These are phyloP conservation scores for Trichoderma gamsii DNA, from an alignment of 495 filamentous ascomycete species.

Conservation along the genomic window DNA sequence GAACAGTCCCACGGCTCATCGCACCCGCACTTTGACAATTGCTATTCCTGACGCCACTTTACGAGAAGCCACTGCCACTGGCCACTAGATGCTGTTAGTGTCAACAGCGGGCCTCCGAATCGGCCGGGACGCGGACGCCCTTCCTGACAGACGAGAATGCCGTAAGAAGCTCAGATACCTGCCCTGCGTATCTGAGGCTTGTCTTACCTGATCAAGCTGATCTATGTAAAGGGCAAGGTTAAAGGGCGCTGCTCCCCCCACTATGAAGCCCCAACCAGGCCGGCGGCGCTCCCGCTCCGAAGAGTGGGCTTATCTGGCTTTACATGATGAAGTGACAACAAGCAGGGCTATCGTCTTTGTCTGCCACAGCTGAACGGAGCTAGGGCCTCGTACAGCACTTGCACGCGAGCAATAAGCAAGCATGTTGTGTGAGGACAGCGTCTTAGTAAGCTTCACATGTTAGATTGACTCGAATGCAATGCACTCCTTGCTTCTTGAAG, in stretches of 20 bases:
- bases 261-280: background rate
- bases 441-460: background rate
- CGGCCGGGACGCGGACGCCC: background rate
- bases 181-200: no score
- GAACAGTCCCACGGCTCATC: background rate
- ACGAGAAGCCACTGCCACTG: background rate
- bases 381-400: background rate
- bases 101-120: background rate
- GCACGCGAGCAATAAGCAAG: no score
- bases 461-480: background rate
- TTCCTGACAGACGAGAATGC: conserved; percentile 13
- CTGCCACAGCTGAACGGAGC: background rate
- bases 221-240: background rate
- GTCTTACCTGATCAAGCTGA: background rate
- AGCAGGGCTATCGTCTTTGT: background rate
- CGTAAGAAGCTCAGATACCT: background rate
- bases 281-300: background rate
- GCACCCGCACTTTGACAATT: background rate
- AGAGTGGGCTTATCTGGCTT: conserved; percentile 11
- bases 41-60: background rate
- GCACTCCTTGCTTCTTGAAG: background rate
- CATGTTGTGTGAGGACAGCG: background rate
- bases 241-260: conserved; percentile 8
- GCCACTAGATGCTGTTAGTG: background rate
- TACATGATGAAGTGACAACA: conserved; percentile 12